These are phyloP conservation scores for Pseudogymnoascus sp. DNA, from an alignment of 2,329 filamentous ascomycete species.

Conservation along the genomic window DNA sequence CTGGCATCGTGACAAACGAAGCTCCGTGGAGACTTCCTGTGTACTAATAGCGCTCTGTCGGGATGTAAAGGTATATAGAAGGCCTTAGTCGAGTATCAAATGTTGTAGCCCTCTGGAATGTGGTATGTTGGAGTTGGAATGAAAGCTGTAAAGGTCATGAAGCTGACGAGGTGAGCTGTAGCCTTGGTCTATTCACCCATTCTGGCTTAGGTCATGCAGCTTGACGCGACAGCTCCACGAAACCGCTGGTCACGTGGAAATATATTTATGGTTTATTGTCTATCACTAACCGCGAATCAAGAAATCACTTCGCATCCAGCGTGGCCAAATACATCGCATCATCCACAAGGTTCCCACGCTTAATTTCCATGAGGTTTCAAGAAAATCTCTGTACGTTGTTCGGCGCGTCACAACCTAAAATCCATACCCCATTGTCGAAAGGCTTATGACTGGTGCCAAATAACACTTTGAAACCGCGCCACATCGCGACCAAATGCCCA, in stretches of 20 bases:
- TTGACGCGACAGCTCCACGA: slow-evolving; percentile 9
- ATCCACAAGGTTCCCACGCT: background rate
- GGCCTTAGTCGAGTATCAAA: slow-evolving; percentile 9
- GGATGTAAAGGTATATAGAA: background rate
- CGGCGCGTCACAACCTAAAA: background rate
- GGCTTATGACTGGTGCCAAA: background rate
- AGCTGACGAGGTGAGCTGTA: slow-evolving; percentile 48
- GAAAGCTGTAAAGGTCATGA: slow-evolving; percentile 24
- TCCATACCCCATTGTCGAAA: background rate
- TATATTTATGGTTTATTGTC: slow-evolving; percentile 8
- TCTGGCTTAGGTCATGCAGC: slow-evolving; percentile 1
- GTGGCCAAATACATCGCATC: background rate
- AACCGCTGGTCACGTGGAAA: background rate
- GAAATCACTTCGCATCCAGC: slow-evolving; percentile 2
- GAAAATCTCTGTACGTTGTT: slow-evolving; percentile 7
- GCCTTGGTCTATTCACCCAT: slow-evolving; percentile 18
- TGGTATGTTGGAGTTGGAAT: slow-evolving; percentile 19
- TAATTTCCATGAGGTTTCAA: slow-evolving; percentile 2
- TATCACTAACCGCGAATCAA: background rate
- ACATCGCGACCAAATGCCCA: background rate
- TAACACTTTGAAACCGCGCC: background rate
- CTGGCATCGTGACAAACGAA: slow-evolving; percentile 62
- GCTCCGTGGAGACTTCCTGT: slow-evolving; percentile 2
- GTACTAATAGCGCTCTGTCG: background rate
- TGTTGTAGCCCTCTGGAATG: slow-evolving; percentile 19